A percentile compares a stretch with the other conserved stretches of the same genome.
phyloP scores from a whole-genome alignment of 2,329 filamentous ascomycete genomes.

The Venturia pyrina region DNA sequence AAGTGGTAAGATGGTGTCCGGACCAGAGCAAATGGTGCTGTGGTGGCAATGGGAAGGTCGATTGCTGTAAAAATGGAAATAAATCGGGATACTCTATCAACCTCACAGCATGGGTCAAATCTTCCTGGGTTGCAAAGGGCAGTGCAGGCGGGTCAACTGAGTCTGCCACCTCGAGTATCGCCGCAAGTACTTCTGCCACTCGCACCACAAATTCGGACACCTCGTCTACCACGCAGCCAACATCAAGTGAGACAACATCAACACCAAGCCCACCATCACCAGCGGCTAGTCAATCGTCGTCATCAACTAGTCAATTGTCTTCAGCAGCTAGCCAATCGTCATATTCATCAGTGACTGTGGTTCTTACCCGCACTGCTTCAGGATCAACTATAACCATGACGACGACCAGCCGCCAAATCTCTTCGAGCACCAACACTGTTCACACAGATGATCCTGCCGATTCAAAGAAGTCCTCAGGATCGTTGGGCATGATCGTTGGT shows the following conservation, averaged over 20 bases:
- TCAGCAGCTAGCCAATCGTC: background rate
- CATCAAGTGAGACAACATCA: background rate
- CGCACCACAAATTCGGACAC: background rate
- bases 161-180: background rate
- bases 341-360: background rate
- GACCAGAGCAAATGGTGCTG: background rate
- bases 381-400: background rate
- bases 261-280: background rate
- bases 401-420: background rate
- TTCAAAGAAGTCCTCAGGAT: background rate
- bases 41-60: background rate
- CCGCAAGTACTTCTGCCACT: background rate
- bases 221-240: background rate
- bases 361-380: background rate
- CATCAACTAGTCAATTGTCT: background rate
- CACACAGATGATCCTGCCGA: background rate
- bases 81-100: background rate
- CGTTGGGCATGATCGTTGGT: background rate
- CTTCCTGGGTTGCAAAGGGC: background rate
- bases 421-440: background rate
- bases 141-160: background rate
- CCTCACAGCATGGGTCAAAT: background rate
- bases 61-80: background rate
- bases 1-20: background rate
- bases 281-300: background rate